Evolutionary conservation across 257 asterid genomes (phyloP), one percentile per base, ranked within the genome.

Genomic region (Ballota nigra): DNA sequence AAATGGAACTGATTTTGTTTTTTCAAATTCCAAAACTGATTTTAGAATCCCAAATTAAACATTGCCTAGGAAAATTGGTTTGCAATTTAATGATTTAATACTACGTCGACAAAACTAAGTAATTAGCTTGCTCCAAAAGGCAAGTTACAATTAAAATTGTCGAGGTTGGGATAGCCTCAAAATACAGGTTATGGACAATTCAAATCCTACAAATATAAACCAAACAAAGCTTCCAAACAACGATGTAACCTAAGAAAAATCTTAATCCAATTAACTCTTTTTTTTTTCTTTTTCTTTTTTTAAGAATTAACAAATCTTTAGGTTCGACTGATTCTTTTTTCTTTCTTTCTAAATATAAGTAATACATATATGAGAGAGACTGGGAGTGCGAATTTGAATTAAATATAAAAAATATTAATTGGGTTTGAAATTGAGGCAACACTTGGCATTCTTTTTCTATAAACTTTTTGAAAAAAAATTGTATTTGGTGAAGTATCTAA

Each of bases 221-320:
- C 43, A 41, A 66, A 19, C 10, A 8, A 66, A 56, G 41, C 12
- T n/a, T 29, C 18, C 26, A 33, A 57, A 64, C 68, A 65, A 23
- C 77, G 73, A 68, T 72, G 63, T 67, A 61, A 72, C 59, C 77
- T 38, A 76, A 55, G 75, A 40, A 52, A 66, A 47, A 38, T 18
- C n/a, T 31, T 18, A 78, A 26, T 57, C 56, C 31, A 22, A 26
- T 26, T n/a, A n/a, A n/a, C n/a, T n/a, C n/a, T n/a, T n/a, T n/a
- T n/a, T n/a, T n/a, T n/a, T n/a, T n/a, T n/a, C n/a, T n/a, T n/a
- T n/a, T n/a, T n/a, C n/a, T n/a, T n/a, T n/a, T n/a, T n/a, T n/a
- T n/a, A n/a, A n/a, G n/a, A 36, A 26, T 41, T 15, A 20, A 62
- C 40, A 23, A 23, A 22, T 56, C 36, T 53, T 45, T n/a, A 45